Conservation (phyloP, 108 stramenopile genomes). For the Skeletonema marinoi region DNA sequence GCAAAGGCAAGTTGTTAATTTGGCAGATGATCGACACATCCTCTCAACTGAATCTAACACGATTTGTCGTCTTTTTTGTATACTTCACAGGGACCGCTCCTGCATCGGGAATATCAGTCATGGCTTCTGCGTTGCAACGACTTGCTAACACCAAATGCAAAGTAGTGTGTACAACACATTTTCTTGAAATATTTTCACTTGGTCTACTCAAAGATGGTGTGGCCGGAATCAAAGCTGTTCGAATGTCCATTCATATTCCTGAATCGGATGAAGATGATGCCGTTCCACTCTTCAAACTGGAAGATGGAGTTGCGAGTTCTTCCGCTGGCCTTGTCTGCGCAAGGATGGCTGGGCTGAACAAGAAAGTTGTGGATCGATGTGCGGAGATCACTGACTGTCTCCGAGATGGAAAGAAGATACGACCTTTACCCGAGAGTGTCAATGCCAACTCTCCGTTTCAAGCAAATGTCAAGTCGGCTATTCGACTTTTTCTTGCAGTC, state of each 20-base stretch:
- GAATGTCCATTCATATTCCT: conserved; percentile 89
- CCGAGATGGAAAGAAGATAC: conserved; percentile 56
- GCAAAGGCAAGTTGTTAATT: conserved; percentile 72
- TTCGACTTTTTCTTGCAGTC: conserved; percentile 57
- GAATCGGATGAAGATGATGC: conserved; percentile 58
- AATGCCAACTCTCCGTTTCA: conserved; percentile 58
- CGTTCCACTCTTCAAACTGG: conserved; percentile 89
- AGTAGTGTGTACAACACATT: conserved; percentile 92
- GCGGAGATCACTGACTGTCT: conserved; percentile 68
- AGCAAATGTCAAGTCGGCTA: conserved; percentile 42
- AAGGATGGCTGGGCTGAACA: conserved; percentile 81
- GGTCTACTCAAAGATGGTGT: conserved; percentile 68
- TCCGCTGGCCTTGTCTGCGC: conserved; percentile 95
- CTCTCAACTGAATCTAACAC: not conserved
- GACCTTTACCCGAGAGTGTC: conserved; percentile 58
- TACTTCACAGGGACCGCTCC: conserved; percentile 73
- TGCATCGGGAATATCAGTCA: conserved; percentile 91
- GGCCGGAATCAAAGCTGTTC: conserved; percentile 78
- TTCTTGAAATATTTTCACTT: conserved; percentile 93
- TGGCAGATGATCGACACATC: too few relatives aligned
- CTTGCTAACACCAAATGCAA: conserved; percentile 68
- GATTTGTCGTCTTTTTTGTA: not conserved
- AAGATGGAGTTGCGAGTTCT: conserved; percentile 83
- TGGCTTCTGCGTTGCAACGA: conserved; percentile 78
- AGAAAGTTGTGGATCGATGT: conserved; percentile 62